Percentiles rank a stretch among this genome's conserved stretches.
These are phyloP conservation scores for Colletotrichum sansevieriae DNA, from an alignment of 2,329 filamentous ascomycete species.

Conservation along the genomic window DNA sequence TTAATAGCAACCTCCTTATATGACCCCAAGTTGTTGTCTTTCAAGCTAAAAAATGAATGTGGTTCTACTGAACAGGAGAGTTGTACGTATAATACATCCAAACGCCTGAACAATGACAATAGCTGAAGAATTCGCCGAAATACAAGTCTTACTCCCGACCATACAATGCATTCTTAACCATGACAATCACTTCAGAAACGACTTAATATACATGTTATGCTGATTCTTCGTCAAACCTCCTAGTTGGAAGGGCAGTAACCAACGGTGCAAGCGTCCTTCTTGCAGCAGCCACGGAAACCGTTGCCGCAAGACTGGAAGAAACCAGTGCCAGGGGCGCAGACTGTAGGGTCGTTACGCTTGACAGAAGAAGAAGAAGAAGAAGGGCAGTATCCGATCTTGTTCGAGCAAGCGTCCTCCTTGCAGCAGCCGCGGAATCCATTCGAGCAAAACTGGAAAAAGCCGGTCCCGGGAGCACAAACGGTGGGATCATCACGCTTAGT, in stretches of 20 bases:
- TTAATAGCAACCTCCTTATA: no score
- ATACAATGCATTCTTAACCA: constrained; percentile 13
- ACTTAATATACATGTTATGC: no score
- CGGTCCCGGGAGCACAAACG: constrained; percentile 22
- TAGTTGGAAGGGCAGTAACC: constrained; percentile 39
- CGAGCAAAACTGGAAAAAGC: constrained; percentile 28
- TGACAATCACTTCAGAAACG: no score
- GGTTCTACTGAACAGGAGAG: constrained; percentile 15
- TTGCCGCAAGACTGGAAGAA: constrained; percentile 35
- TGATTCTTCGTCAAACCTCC: no score
- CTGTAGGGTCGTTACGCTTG: constrained; percentile 18
- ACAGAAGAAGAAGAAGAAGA: neutral
- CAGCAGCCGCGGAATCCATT: constrained; percentile 28
- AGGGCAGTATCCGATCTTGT: constrained; percentile 25
- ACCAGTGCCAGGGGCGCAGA: constrained; percentile 23
- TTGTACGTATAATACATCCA: neutral
- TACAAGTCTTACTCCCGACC: constrained; percentile 22
- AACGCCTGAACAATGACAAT: neutral
- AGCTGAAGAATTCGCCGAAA: neutral
- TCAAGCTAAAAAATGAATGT: neutral
- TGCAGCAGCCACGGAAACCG: constrained; percentile 33
- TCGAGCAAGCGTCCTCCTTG: constrained; percentile 27
- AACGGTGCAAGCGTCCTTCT: constrained; percentile 32
- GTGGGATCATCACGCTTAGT: constrained; percentile 24
- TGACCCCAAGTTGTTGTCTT: no score